Base-by-base conservation (phyloP, 2,329 filamentous ascomycete species). In the Neonectria ditissima region DNA sequence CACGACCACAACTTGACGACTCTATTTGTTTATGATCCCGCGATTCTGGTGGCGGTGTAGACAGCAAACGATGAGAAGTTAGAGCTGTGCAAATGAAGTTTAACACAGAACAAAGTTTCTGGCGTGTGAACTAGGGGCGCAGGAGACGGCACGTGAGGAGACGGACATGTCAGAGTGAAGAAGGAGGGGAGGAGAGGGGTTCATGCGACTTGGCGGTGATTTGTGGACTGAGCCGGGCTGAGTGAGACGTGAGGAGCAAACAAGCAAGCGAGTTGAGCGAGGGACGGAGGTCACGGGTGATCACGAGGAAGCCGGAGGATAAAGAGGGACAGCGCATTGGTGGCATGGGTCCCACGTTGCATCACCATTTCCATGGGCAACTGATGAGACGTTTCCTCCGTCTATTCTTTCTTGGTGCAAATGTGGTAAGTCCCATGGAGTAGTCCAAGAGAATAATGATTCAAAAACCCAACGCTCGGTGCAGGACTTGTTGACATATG, bases 81-180 rank as follows among this genome's bases (percentile, higher is more conserved):
- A 14, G 24, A n/a, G 24, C 16, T 30, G 24, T 16, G 44, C 44
- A 24, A 43, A 44, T 37, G n/a, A 45, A n/a, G 37, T 50, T 50
- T 39, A 16, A 41, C 34, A 30, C 22, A 4, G 20, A n/a, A 9
- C 30, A 20, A 4, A 14, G 22, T 39, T 18, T 26, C 2, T 20
- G 48, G 7, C 2, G 28, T 14, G 18, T 20, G 45, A 32, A 5
- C 8, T 4, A 20, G 16, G 7, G 4, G 9, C 18, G 18, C n/a
- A 11, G 20, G 3, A 22, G 18, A 39, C 26, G 41, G 39, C 39
- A 53, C 28, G 48, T 47, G 28, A 37, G 41, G 39, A 53, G 20
- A 18, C 20, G 28, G 20, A 16, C 20, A 59, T 47, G 26, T 50
- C 41, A 44, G 37, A 37, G 47, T 43, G 37, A 59, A 34, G 55